These are phyloP conservation scores for Gynandropsis gynandra DNA, from an alignment of 345 rosid species.

Conservation along the genomic window DNA sequence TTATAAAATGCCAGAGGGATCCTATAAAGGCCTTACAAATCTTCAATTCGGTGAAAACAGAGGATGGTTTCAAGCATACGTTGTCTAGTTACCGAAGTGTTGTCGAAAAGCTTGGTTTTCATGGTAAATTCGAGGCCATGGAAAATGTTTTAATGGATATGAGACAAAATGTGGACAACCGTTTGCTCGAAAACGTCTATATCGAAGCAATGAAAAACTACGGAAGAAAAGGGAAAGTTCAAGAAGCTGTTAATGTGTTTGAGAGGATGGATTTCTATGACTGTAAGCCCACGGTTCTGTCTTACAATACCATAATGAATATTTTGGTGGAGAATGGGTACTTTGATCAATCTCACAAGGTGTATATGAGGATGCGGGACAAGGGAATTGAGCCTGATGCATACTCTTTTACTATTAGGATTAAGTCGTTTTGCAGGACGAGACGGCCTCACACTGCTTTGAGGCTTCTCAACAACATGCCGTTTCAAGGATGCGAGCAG, in stretches of 20 bases:
- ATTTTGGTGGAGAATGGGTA: constrained; percentile 59
- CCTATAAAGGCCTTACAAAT: constrained; percentile 63
- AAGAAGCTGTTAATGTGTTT: constrained; percentile 75
- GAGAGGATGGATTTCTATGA: constrained; percentile 89
- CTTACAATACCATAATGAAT: constrained; percentile 81
- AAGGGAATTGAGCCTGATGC: constrained; percentile 61
- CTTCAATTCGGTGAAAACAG: constrained; percentile 65
- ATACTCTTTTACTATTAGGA: constrained; percentile 74
- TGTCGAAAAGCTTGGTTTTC: constrained; percentile 65
- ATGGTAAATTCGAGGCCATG: constrained; percentile 75
- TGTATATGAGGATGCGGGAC: constrained; percentile 75
- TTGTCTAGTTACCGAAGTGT: constrained; percentile 60
- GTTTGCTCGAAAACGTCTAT: constrained; percentile 71
- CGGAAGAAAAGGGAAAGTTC: constrained; percentile 72
- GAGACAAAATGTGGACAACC: constrained; percentile 40
- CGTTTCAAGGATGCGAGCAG: constrained; percentile 62
- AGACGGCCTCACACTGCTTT: constrained; percentile 71
- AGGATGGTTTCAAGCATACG: constrained; percentile 64
- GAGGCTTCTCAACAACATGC: constrained; percentile 74
- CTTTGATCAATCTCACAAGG: constrained; percentile 76
- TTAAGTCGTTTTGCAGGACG: constrained; percentile 80
- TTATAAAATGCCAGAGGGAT: constrained; percentile 61
- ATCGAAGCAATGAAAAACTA: constrained; percentile 60
- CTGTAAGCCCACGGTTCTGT: constrained; percentile 59
- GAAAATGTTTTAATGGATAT: constrained; percentile 47